A percentile compares a stretch with the other conserved stretches of the same genome.
These are phyloP conservation scores for Phytophthora cactorum DNA, from an alignment of 352 stramenopile species.

Conservation along the genomic window DNA sequence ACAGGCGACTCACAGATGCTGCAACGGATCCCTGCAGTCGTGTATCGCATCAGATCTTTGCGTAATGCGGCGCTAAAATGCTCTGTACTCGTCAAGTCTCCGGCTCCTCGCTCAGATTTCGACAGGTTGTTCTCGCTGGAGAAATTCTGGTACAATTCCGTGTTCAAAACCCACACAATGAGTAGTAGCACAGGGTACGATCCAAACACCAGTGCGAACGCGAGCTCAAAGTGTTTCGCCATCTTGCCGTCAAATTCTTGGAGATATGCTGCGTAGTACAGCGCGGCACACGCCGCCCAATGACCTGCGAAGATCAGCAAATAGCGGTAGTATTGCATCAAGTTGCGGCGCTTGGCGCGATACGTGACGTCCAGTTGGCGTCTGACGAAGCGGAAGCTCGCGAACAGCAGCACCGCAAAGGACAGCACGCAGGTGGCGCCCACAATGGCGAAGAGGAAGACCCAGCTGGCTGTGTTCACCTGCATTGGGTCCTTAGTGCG, in stretches of 20 bases:
- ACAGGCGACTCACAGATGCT: constrained; percentile 69
- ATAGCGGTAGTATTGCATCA: constrained; percentile 90
- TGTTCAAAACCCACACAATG: constrained; percentile 85
- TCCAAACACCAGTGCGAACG: constrained; percentile 72
- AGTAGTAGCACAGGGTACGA: constrained; percentile 76
- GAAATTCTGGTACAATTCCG: constrained; percentile 81
- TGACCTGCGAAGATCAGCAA: constrained; percentile 75
- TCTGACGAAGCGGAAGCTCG: constrained; percentile 85
- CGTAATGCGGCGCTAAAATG: constrained; percentile 81
- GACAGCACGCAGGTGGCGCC: constrained; percentile 62
- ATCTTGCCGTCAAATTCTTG: constrained; percentile 66
- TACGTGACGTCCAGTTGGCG: constrained; percentile 88
- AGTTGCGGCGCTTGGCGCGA: constrained; percentile 76
- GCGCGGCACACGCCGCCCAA: constrained; percentile 64
- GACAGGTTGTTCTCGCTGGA: constrained; percentile 74
- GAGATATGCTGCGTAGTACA: constrained; percentile 82
- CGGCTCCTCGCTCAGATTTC: constrained; percentile 53
- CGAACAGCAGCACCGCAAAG: constrained; percentile 77
- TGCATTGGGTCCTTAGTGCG: constrained; percentile 46
- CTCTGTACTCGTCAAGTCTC: constrained; percentile 56
- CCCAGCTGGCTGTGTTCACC: constrained; percentile 72
- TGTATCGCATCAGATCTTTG: constrained; percentile 89
- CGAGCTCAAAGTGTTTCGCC: constrained; percentile 63
- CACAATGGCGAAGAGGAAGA: constrained; percentile 67
- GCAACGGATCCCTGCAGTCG: constrained; percentile 80